A percentile compares a stretch with the other conserved stretches of the same genome.
These are phyloP conservation scores for Gracilaria domingensis DNA, from an alignment of 23 red algal genomes.

Conservation along the genomic window DNA sequence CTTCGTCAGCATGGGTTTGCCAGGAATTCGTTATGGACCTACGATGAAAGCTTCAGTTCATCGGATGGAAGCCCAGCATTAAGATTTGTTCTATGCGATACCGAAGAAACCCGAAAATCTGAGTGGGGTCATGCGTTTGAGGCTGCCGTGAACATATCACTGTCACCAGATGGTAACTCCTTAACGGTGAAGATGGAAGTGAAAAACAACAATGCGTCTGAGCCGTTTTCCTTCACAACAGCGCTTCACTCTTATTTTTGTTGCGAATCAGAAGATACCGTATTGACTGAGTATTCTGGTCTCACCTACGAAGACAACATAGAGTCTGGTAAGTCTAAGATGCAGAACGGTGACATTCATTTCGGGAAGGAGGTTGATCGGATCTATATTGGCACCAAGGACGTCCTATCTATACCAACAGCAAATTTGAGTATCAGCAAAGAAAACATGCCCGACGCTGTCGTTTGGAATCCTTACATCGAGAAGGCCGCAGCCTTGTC, in stretches of 20 bases:
- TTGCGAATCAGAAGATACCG: conserved; percentile 35
- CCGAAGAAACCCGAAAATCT: conserved; percentile 43
- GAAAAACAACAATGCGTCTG: conserved; percentile 33
- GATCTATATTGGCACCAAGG: conserved; percentile 54
- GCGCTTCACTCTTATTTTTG: conserved; percentile 90
- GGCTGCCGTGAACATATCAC: conserved; percentile 1
- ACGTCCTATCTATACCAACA: conserved; percentile 28
- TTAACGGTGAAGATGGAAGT: conserved; percentile 43
- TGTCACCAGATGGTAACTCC: conserved; percentile 41
- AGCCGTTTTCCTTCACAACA: conserved; percentile 58
- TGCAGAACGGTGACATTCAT: conserved; percentile 33
- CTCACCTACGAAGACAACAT: conserved; percentile 66
- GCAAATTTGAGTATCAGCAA: conserved; percentile 32
- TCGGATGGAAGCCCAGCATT: conserved; percentile 11
- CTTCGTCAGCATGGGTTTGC: conserved; percentile 92
- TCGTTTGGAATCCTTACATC: conserved; percentile 92
- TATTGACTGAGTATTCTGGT: conserved; percentile 48
- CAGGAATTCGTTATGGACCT: conserved; percentile 64
- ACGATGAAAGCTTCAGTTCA: conserved; percentile 47
- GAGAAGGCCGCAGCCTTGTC: conserved; percentile 77
- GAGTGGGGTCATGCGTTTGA: conserved; percentile 43
- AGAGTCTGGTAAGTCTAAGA: conserved; percentile 25
- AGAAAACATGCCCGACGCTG: conserved; percentile 77
- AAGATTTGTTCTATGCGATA: conserved; percentile 44
- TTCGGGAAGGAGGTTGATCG: conserved; percentile 85